Evolutionary conservation across 1,139 yeast species (phyloP), one percentile per base, ranked within the genome.

Genomic region (Williopsis jadinii): DNA sequence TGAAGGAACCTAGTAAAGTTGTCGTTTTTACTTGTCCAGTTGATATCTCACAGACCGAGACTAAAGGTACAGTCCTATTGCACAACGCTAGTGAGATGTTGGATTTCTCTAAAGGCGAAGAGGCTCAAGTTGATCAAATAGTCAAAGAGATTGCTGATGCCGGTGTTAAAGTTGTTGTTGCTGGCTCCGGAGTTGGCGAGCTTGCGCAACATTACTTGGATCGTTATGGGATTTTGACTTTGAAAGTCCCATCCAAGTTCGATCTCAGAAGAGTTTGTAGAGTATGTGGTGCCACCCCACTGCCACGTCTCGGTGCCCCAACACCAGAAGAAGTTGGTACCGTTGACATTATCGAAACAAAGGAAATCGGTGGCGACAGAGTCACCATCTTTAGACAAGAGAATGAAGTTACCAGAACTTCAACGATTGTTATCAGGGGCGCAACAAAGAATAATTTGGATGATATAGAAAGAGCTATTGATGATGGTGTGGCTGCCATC

Each of bases 71-170:
- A 10, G 98, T 92, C 35, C 71, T 92, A 55, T 73, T 92, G 52
- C 97, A 90, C 66, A 90, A 87, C 59, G 98, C 98, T 10, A 77
- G 90, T 63, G 98, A 92, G 66, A 90, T 92, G 97, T 73, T 92
- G 53, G 94, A 88, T 59, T 92, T 92, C 66, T 79, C 95, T 49
- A 86, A 84, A 68, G 98, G 97, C 52, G 98, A 92, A 67, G 98
- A 92, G 67, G 83, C 81, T 41, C 97, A 88, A 63, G 75, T 92
- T 58, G 97, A 92, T 60, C 80, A 77, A 59, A 76, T 84, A 67
- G 84, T 92, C 54, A 84, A 84, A 62, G 95, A 85, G 60, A 79
- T 92, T 50, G 70, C 75, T 48, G 95, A 84, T 47, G 72, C 94
- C 36, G 97, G 97, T 36, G 84, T 90, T 29, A 73, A 77, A 46